Percentiles rank a stretch among this genome's conserved stretches.
Conservation (phyloP, 305 asterid genomes). For the Fraxinus angustifolia region DNA sequence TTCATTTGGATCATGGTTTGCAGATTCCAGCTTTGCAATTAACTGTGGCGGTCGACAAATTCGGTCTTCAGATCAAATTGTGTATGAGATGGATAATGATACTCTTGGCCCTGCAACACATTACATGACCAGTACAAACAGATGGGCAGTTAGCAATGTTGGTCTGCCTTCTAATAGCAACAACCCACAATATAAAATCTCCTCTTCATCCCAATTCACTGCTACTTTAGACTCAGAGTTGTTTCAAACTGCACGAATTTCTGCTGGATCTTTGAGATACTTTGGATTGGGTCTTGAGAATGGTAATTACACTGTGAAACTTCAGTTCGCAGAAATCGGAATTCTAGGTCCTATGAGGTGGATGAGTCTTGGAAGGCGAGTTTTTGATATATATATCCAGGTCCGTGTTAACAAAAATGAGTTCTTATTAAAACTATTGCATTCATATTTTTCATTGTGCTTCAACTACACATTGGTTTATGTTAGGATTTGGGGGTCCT, state of each 20-base stretch:
- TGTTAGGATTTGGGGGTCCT: too few species aligned
- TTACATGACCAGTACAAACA: conserved; percentile 32
- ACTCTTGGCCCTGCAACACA: conserved; percentile 61
- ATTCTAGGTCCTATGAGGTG: conserved; percentile 34
- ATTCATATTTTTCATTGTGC: not conserved
- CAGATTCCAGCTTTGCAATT: conserved; percentile 61
- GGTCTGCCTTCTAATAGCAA: conserved; percentile 47
- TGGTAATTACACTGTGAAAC: conserved; percentile 64
- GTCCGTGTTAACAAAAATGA: conserved; percentile 25
- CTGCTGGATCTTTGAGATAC: conserved; percentile 75
- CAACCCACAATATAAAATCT: conserved; percentile 30
- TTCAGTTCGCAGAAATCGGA: conserved; percentile 51
- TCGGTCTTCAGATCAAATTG: conserved; percentile 28
- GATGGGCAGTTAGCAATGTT: conserved; percentile 81
- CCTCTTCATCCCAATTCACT: conserved; percentile 28
- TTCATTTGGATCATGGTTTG: conserved; percentile 8
- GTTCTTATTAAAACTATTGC: not conserved
- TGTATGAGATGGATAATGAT: conserved; percentile 43
- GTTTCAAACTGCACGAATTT: conserved; percentile 57
- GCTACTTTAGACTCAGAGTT: conserved; percentile 57
- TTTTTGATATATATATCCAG: conserved; percentile 68
- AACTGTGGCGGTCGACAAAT: conserved; percentile 57
- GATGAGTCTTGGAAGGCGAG: conserved; percentile 66
- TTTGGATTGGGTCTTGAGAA: conserved; percentile 70
- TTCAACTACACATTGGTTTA: not conserved